phyloP scores from a whole-genome alignment of 2,329 filamentous ascomycete genomes.

The Cladosporium sp. region DNA sequence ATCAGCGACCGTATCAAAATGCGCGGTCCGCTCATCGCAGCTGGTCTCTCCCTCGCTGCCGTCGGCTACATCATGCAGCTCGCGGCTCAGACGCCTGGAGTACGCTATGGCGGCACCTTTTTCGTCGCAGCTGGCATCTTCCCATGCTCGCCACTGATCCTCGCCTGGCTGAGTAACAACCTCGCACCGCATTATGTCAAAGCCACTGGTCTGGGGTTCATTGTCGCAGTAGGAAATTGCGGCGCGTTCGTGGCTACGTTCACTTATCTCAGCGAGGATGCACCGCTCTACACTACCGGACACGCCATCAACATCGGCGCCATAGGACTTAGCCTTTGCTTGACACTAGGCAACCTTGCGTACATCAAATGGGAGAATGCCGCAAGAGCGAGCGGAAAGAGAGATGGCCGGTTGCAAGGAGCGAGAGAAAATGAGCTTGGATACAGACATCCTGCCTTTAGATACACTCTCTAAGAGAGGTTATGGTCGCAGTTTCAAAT shows the following conservation, averaged over 20 bases:
- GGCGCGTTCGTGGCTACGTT: constrained; percentile 49
- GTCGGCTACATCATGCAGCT: constrained; percentile 44
- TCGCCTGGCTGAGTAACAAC: constrained; percentile 47
- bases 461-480: constrained; percentile 37
- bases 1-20: constrained; percentile 35
- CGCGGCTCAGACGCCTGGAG: constrained; percentile 31
- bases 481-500: not conserved
- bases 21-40: constrained; percentile 37
- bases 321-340: constrained; percentile 39
- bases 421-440: constrained; percentile 39
- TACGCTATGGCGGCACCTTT: constrained; percentile 45
- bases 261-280: constrained; percentile 46
- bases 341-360: constrained; percentile 37
- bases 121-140: constrained; percentile 38
- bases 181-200: constrained; percentile 46
- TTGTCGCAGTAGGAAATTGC: constrained; percentile 45
- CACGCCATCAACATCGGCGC: constrained; percentile 46
- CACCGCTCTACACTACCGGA: constrained; percentile 42
- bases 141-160: constrained; percentile 35
- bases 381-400: constrained; percentile 41
- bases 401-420: constrained; percentile 39
- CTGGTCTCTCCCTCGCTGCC: constrained; percentile 33
- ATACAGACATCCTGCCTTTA: constrained; percentile 44
- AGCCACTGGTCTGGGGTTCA: constrained; percentile 44
- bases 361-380: constrained; percentile 47